Evolutionary conservation across 2,329 filamentous ascomycete species (phyloP).

Genomic region (Dactylellina leptospora): DNA sequence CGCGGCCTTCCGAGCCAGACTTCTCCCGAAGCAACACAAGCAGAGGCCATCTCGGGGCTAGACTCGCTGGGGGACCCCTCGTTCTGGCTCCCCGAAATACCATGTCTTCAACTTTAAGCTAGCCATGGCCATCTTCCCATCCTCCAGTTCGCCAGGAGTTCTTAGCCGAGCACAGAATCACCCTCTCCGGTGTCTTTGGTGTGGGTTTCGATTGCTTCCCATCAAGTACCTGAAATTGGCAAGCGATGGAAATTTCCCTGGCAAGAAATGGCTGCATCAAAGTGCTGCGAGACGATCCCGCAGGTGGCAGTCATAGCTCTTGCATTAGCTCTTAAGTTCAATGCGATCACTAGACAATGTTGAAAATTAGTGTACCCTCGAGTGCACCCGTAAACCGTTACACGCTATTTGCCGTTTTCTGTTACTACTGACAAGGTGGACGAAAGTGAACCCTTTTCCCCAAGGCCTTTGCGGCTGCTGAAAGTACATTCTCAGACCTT

Average conservation of each 20-base stretch:
- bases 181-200: constrained; percentile 21
- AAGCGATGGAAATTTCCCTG: constrained; percentile 44
- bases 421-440: constrained; percentile 36
- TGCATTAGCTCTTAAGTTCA: constrained; percentile 44
- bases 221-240: constrained; percentile 21
- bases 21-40: constrained; percentile 45
- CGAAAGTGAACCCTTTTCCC: constrained; percentile 4
- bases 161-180: constrained; percentile 51
- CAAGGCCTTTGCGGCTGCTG: constrained; percentile 18
- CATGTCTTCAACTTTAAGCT: constrained; percentile 31
- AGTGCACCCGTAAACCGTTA: constrained; percentile 51
- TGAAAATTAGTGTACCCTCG: constrained; percentile 34
- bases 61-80: not conserved
- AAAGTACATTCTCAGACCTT: constrained; percentile 25
- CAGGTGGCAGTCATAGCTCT: constrained; percentile 37
- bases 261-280: constrained; percentile 42
- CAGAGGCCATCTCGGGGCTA: constrained; percentile 20
- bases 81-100: constrained; percentile 30
- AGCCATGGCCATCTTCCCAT: constrained; percentile 28
- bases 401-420: constrained; percentile 44
- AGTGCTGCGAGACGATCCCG: constrained; percentile 45
- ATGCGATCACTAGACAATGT: constrained; percentile 45
- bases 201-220: constrained; percentile 30
- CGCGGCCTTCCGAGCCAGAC: constrained; percentile 33
- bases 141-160: constrained; percentile 40